Conservation (phyloP, 768 basidiomycete species). For the Mycena capillaripes region DNA sequence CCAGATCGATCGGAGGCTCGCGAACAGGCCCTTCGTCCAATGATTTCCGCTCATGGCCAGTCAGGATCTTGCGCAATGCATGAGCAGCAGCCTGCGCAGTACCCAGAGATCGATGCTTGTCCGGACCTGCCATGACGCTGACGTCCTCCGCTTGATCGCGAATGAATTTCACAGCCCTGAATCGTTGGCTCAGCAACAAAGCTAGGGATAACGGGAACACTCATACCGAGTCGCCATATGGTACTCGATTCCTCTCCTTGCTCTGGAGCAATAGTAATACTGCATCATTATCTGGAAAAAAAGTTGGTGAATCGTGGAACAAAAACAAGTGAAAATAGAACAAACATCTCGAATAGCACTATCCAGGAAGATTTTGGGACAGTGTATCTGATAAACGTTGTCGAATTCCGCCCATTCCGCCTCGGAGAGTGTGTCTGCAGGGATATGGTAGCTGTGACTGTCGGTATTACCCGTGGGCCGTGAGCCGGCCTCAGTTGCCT, state of each 20-base stretch:
- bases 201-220: constrained; percentile 16
- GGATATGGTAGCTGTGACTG: constrained; percentile 71
- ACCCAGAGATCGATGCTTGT: constrained; percentile 51
- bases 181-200: constrained; percentile 20
- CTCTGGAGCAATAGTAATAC: constrained; percentile 88
- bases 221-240: constrained; percentile 87
- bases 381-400: constrained; percentile 93
- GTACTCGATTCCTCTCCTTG: constrained; percentile 86
- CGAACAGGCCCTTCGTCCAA: constrained; percentile 56
- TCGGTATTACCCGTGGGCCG: constrained; percentile 47
- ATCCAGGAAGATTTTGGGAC: constrained; percentile 84
- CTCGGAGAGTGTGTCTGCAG: constrained; percentile 74
- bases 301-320: constrained; percentile 30
- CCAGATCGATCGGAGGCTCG: constrained; percentile 53
- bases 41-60: constrained; percentile 64
- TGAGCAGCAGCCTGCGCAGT: constrained; percentile 78
- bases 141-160: constrained; percentile 79
- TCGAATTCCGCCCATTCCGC: constrained; percentile 87
- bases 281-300: constrained; percentile 80
- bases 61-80: constrained; percentile 75
- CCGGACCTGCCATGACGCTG: constrained; percentile 40
- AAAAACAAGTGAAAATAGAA: constrained; percentile 21
- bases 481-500: constrained; percentile 57
- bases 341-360: constrained; percentile 85
- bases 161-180: constrained; percentile 88